These are phyloP conservation scores for Limtongia smithiae DNA, from an alignment of 805 yeast species.

Conservation along the genomic window DNA sequence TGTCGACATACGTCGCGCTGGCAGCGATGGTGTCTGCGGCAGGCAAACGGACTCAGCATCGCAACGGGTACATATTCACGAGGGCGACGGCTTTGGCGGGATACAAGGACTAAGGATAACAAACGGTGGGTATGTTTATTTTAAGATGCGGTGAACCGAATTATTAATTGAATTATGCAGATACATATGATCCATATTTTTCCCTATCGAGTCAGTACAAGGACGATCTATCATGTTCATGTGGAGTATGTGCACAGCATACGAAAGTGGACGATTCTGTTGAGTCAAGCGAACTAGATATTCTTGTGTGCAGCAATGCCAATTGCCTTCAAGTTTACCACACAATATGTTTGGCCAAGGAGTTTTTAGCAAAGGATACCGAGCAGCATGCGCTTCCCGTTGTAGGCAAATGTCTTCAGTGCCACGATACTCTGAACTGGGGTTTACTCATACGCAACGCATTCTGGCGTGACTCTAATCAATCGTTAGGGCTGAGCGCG, in stretches of 20 bases:
- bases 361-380: constrained; percentile 8
- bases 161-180: constrained; percentile 4
- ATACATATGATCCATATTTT: constrained; percentile 18
- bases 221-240: too few species aligned
- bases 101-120: constrained; percentile 16
- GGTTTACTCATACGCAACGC: constrained; percentile 27
- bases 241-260: too few species aligned
- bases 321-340: constrained; percentile 24
- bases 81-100: constrained; percentile 27
- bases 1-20: constrained; percentile 11
- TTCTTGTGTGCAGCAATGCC: constrained; percentile 22
- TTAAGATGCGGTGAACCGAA: too few species aligned
- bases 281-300: neutral
- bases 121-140: constrained; percentile 3
- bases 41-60: neutral
- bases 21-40: neutral
- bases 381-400: constrained; percentile 25
- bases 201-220: too few species aligned
- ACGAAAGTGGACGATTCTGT: constrained; percentile 2
- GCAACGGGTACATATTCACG: constrained; percentile 9
- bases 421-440: constrained; percentile 21
- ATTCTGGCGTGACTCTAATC: constrained; percentile 19
- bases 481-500: neutral
- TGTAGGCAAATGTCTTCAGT: constrained; percentile 22
- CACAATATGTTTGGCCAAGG: constrained; percentile 22